A percentile compares a stretch with the other conserved stretches of the same genome.
Conservation (phyloP, 768 basidiomycete genomes). For the Auricularia sp. region DNA sequence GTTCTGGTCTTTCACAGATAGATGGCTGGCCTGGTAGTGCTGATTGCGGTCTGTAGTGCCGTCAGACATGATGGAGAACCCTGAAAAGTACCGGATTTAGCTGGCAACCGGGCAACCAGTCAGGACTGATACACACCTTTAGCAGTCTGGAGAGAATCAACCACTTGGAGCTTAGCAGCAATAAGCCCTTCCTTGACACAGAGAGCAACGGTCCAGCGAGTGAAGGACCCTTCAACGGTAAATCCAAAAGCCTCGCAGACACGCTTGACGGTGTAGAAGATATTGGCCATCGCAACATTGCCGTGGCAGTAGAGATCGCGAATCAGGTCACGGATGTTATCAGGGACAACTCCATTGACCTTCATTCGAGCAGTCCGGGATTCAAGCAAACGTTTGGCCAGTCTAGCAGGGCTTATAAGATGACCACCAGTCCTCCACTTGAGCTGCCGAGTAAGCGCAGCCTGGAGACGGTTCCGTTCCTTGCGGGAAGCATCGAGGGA, state of each 20-base stretch:
- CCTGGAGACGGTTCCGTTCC: neutral
- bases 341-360: neutral
- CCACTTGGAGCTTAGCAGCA: neutral
- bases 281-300: conserved; percentile 30
- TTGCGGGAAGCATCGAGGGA: neutral
- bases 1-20: neutral
- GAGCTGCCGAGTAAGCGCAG: neutral
- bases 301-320: neutral
- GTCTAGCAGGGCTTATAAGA: neutral
- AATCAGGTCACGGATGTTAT: neutral
- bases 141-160: neutral
- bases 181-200: neutral
- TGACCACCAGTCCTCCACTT: neutral
- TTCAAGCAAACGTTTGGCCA: neutral
- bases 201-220: neutral
- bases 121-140: neutral
- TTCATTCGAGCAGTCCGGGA: neutral
- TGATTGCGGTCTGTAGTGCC: neutral
- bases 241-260: conserved; percentile 12
- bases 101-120: no score
- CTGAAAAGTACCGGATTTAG: neutral
- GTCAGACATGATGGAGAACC: neutral
- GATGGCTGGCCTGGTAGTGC: neutral
- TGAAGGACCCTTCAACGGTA: neutral
- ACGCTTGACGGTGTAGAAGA: conserved; percentile 37